A percentile compares a stretch with the other conserved stretches of the same genome.
Evolutionary conservation across 1,284 basidiomycete genomes (phyloP).

Genomic region (Xerocomus minutiporus): DNA sequence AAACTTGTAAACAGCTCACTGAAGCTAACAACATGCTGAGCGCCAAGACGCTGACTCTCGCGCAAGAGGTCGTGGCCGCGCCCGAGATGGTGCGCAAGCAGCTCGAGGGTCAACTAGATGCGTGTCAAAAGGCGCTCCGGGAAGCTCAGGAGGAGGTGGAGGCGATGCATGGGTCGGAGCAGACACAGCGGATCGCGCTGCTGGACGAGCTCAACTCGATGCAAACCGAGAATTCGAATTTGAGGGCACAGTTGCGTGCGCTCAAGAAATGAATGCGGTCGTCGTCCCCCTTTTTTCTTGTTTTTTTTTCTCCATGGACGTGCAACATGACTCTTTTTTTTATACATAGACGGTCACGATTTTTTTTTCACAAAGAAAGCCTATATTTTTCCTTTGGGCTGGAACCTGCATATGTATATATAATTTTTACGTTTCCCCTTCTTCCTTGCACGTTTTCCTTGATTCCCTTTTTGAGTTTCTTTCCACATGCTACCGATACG

Average conservation of each 20-base stretch:
- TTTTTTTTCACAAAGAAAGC: background rate
- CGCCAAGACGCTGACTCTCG: slow-evolving; percentile 65
- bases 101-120: slow-evolving; percentile 50
- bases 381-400: background rate
- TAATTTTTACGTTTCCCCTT: background rate
- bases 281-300: background rate
- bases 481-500: background rate
- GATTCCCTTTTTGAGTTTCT: background rate
- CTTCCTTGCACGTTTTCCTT: background rate
- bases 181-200: slow-evolving; percentile 64
- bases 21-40: slow-evolving; percentile 76
- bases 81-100: slow-evolving; percentile 55
- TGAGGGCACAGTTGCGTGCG: slow-evolving; percentile 65
- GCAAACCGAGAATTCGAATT: slow-evolving; percentile 68
- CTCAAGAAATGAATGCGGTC: slow-evolving; percentile 36
- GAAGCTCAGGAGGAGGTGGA: slow-evolving; percentile 50
- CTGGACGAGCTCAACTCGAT: slow-evolving; percentile 75
- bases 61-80: slow-evolving; percentile 67
- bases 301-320: background rate
- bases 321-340: background rate
- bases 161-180: slow-evolving; percentile 59
- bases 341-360: background rate
- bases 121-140: slow-evolving; percentile 44
- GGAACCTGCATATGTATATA: background rate
- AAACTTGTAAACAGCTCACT: slow-evolving; percentile 63